Evolutionary conservation across 768 basidiomycete species (phyloP), one percentile per base, ranked within the genome.

Genomic region (Mycena floridula): DNA sequence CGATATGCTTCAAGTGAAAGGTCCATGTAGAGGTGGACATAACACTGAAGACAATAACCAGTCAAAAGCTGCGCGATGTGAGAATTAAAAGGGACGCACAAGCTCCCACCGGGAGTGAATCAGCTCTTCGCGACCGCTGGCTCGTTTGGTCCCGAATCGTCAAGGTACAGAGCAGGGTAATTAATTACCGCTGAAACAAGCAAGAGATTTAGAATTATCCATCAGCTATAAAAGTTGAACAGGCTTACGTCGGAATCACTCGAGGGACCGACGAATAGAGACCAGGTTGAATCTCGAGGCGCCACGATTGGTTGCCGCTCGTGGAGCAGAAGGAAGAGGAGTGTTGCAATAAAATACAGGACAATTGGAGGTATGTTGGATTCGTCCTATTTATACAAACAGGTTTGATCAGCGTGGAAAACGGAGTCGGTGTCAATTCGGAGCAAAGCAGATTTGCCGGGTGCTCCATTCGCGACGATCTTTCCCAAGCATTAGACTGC

Each of bases 1-100:
- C 69, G 72, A 65, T 74, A 79, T 42, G 68, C 70, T 67, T 82
- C 80, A 60, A 70, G 62, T 48, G 81, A 76, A 49, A 80, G 57
- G 55, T 75, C 76, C 82, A 82, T 82, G 53, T 62, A 69, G 51
- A 43, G 48, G 46, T 51, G 49, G 49, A 64, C 73, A 77, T 77
- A 63, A 63, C 69, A 66, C 70, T 42, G 25, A n/a, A 36, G 26
- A 32, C 12, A 36, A 46, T 35, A 21, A 39, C 5, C 23, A 24
- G 38, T 39, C 28, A 39, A 7, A 44, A 50, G 43, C 25, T 38
- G 22, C 27, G 47, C 36, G n/a, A 38, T 21, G 21, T 25, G 30
- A 9, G 25, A 24, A 9, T 28, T 9, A 37, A 32, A 23, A 26
- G 18, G 13, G 32, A 51, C 25, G 36, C 30, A 42, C 40, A 50